Base-by-base conservation (phyloP, 176 grass and related monocot species). In the Zoysia japonica region DNA sequence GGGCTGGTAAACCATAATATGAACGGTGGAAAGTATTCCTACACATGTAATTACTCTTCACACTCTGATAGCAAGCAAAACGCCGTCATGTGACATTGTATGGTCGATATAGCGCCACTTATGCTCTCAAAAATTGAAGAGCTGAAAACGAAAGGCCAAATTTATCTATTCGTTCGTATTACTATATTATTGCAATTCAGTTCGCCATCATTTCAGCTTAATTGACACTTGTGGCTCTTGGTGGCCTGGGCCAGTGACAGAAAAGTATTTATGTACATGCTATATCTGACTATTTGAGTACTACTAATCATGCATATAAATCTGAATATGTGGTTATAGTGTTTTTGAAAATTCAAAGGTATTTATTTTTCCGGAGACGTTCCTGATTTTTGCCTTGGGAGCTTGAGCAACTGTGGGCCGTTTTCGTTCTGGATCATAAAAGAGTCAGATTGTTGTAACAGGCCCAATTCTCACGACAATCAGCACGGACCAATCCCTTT, bases 141-240 rank as follows among this genome's bases (percentile, higher is more conserved):
- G 28, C 41, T 67, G 81, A 83, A 68, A 83, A 83, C 81, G 81
- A 83, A 68, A 75, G 81, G 72, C 49, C 50, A 15, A 65, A 51
- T 59, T 83, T 68, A 38, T 56, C 50, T 66, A 14, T 55, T 44
- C 5, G 17, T 20, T 41, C 13, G 49, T 83, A 56, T 56, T 55
- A 16, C 28, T 28, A 28, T 16, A 55, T 55, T 56, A 59, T 20
- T 55, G 71, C 40, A 74, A 55, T 66, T 82, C 60, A 82, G 65
- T 49, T 59, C 49, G 42, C 50, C 51, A 59, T 59, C 41, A 66
- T 83, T 47, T 68, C 15, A 67, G 81, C 49, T 57, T 66, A 46
- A 75, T 20, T 57, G 71, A 59, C 81, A 40, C 14, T 11, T 68
- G 81, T 83, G 71, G 81, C 41, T 83, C 80, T 47, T 46, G 28